A percentile compares a stretch with the other conserved stretches of the same genome.
Conservation (phyloP, 805 yeast genomes). For the Limtongozyma cylindracea region DNA sequence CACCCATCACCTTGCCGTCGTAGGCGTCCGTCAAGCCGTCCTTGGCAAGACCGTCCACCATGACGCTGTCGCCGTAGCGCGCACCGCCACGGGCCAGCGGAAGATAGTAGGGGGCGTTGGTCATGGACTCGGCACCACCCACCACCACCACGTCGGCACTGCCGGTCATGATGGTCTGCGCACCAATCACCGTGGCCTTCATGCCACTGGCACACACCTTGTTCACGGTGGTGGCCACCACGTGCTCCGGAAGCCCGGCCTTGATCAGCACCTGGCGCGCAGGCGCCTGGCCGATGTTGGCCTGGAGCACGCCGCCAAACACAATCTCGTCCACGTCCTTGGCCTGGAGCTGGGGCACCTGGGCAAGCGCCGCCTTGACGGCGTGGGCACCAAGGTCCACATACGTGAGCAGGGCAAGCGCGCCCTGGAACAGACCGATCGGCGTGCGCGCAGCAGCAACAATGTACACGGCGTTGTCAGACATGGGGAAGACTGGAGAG, state of each 20-base stretch:
- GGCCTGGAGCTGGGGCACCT: conserved; percentile 61
- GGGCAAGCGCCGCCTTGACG: conserved; percentile 65
- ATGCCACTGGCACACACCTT: conserved; percentile 95
- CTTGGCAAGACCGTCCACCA: conserved; percentile 75
- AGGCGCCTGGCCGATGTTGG: conserved; percentile 91
- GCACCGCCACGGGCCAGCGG: conserved; percentile 74
- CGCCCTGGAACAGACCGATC: conserved; percentile 82
- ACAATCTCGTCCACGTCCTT: conserved; percentile 68
- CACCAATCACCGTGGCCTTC: conserved; percentile 76
- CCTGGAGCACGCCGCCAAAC: conserved; percentile 83
- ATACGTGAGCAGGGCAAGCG: conserved; percentile 46
- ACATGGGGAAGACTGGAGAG: too few relatives aligned
- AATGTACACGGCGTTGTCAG: conserved; percentile 34
- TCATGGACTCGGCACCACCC: conserved; percentile 97
- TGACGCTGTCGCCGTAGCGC: conserved; percentile 58
- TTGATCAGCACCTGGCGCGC: conserved; percentile 92
- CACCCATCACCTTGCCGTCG: conserved; percentile 80
- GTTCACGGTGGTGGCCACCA: conserved; percentile 78
- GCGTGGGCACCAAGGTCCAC: conserved; percentile 85
- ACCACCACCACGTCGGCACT: conserved; percentile 81
- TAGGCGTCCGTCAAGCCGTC: conserved; percentile 93
- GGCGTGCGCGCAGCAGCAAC: conserved; percentile 90
- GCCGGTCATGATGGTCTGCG: conserved; percentile 77
- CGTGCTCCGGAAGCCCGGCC: conserved; percentile 61
- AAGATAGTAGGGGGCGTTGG: conserved; percentile 82